Base-by-base conservation (phyloP, 257 asterid species). In the Solanum lycopersicoides region DNA sequence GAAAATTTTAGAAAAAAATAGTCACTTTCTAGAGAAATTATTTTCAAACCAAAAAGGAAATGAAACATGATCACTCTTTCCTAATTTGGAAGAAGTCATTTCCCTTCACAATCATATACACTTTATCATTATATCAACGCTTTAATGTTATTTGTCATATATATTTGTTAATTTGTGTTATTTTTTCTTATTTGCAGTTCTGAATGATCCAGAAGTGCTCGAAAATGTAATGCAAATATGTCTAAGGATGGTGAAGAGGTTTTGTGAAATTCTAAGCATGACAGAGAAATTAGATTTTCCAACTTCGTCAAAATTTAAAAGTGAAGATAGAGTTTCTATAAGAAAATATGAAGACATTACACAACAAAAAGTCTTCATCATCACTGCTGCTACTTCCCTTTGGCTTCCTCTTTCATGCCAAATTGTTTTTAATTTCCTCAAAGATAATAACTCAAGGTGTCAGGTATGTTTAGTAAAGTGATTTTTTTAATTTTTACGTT, bases 201-300 rank as follows among this genome's bases (percentile, higher is more conserved):
- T 50, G 3, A 53, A 53, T 53, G 60, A 53, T 53, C 23, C 10
- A 16, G 23, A 53, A 53, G 21, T 8, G 7, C 21, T 53, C 60
- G 10, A 53, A 15, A 53, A 53, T 53, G 23, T 16, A 53, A 53
- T 16, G 60, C 60, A 53, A 53, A 16, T 96, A 21, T 95, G 94
- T 7, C 92, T 93, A 34, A 90, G 95, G 86, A 93, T 95, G 98
- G 91, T 93, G 86, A 92, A 89, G 88, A 91, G 42, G 14, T 95
- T 94, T 28, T 89, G 87, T 86, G 94, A 89, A 89, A 83, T 56
- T 6, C 56, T 94, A 86, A 88, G 94, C 90, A 91, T 92, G 91
- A 88, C 92, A 0, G 92, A 91, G 3, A 90, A 86, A 87, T 60
- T 88, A 1, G 93, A 93, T 21, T 90, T 89, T 60, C 89, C 94